Evolutionary conservation across 75 land plant genomes (phyloP).

Genomic region (Ceratopteris richardii): DNA sequence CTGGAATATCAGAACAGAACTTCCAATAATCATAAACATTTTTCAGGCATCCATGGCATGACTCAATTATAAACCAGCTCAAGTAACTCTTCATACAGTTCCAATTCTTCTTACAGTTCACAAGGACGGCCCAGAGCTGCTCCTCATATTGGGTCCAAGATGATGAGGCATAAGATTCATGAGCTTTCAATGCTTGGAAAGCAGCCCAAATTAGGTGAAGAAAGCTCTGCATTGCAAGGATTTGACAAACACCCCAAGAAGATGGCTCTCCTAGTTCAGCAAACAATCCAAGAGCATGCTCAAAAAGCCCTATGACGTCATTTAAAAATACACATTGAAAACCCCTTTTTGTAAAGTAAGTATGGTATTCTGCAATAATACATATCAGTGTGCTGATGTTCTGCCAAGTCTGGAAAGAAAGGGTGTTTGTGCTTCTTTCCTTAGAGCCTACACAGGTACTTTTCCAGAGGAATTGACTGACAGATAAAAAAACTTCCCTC

Average conservation of each 20-base stretch:
- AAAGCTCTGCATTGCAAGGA: slow-evolving; percentile 25
- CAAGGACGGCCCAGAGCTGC: slow-evolving; percentile 17
- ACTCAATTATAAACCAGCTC: slow-evolving; percentile 18
- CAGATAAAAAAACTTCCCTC: neutral
- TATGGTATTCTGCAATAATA: slow-evolving; percentile 11
- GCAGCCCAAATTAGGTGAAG: slow-evolving; percentile 7
- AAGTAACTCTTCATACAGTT: slow-evolving; percentile 15
- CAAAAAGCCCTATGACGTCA: slow-evolving; percentile 5
- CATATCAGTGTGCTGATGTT: slow-evolving; percentile 1
- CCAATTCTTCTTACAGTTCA: slow-evolving; percentile 19
- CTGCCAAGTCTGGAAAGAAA: slow-evolving; percentile 6
- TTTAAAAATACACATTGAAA: slow-evolving; percentile 4
- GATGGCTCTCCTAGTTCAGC: slow-evolving; percentile 4
- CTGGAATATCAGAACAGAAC: slow-evolving; percentile 9
- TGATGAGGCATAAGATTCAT: neutral
- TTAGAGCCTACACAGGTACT: neutral
- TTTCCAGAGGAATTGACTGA: too few relatives aligned
- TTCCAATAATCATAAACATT: slow-evolving; percentile 9
- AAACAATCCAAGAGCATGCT: slow-evolving; percentile 8
- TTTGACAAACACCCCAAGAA: slow-evolving; percentile 17
- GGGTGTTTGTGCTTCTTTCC: neutral
- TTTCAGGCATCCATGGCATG: slow-evolving; percentile 21
- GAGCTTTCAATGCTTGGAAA: slow-evolving; percentile 5
- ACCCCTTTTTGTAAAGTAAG: slow-evolving; percentile 9
- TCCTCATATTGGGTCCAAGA: slow-evolving; percentile 11